A percentile compares a stretch with the other conserved stretches of the same genome.
Conservation (phyloP, 768 basidiomycete genomes). For the Bullera alba region DNA sequence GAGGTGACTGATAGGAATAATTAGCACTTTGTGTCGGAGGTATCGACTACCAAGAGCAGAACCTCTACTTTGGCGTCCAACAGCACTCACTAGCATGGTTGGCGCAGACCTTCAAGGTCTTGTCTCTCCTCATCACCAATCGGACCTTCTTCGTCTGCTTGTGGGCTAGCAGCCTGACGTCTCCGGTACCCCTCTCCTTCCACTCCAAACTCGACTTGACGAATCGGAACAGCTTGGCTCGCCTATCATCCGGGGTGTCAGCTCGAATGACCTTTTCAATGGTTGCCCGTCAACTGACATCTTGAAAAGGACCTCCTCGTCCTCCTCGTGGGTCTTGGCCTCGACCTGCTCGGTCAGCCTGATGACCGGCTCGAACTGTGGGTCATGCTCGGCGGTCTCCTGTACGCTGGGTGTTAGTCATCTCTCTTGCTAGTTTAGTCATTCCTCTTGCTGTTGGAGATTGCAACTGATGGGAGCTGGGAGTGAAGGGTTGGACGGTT, state of each 20-base stretch:
- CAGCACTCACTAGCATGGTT: conserved; percentile 75
- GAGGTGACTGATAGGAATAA: conserved; percentile 57
- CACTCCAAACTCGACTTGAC: conserved; percentile 70
- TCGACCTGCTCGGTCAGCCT: conserved; percentile 93
- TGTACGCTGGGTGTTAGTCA: background rate
- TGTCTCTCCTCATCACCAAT: conserved; percentile 98
- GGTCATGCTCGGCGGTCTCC: conserved; percentile 54
- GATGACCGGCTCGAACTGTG: conserved; percentile 92
- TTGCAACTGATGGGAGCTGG: too few species aligned
- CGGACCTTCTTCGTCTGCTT: conserved; percentile 84
- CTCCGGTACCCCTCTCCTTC: conserved; percentile 97
- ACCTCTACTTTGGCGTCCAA: background rate
- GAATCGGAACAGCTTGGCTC: conserved; percentile 97
- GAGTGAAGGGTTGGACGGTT: too few species aligned
- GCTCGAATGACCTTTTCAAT: background rate
- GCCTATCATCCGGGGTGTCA: conserved; percentile 54
- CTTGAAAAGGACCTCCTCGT: conserved; percentile 89
- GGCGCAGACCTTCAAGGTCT: conserved; percentile 98
- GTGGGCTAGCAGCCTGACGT: conserved; percentile 84
- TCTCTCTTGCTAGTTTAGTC: background rate
- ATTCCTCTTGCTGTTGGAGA: too few species aligned
- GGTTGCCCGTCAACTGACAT: conserved; percentile 59
- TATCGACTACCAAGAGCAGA: background rate
- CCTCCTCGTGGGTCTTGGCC: conserved; percentile 89
- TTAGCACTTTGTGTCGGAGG: background rate